Percentiles rank a stretch among this genome's conserved stretches.
Evolutionary conservation across 2,329 filamentous ascomycete genomes (phyloP).

Genomic region (Cercospora janseana): DNA sequence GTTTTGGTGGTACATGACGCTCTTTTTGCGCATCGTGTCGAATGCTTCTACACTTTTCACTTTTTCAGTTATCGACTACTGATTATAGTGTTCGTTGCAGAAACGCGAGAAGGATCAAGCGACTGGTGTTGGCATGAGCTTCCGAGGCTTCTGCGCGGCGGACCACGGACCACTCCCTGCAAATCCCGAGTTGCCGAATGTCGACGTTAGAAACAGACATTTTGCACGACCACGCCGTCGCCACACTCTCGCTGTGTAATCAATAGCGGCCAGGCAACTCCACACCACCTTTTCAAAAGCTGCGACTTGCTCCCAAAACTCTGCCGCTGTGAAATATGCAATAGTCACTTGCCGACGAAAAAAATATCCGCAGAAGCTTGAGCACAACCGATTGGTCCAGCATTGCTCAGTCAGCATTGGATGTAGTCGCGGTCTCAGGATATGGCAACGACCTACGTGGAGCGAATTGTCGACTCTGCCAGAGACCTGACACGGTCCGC

Average conservation of each 20-base stretch:
- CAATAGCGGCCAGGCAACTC: too few relatives aligned
- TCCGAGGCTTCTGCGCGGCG: conserved; percentile 4
- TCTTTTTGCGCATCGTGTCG: not conserved
- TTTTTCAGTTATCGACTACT: not conserved
- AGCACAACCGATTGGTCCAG: not conserved
- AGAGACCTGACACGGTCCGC: conserved; percentile 20
- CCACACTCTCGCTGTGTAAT: not conserved
- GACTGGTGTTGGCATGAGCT: conserved; percentile 11
- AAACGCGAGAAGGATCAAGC: not conserved
- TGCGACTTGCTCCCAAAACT: too few relatives aligned
- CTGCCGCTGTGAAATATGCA: too few relatives aligned
- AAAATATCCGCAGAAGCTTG: conserved; percentile 3
- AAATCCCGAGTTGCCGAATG: conserved; percentile 3
- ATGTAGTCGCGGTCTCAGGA: not conserved
- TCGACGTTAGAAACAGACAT: not conserved
- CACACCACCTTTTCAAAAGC: too few relatives aligned
- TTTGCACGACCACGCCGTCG: not conserved
- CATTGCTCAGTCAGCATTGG: conserved; percentile 5
- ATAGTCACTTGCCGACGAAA: conserved; percentile 4
- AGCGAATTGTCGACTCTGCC: conserved; percentile 19
- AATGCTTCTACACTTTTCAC: not conserved
- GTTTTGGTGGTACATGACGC: not conserved
- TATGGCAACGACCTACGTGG: conserved; percentile 1
- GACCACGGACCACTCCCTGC: conserved; percentile 9
- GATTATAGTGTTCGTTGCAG: not conserved